phyloP scores from a whole-genome alignment of 345 rosid species.

The Rhizophora apiculata region DNA sequence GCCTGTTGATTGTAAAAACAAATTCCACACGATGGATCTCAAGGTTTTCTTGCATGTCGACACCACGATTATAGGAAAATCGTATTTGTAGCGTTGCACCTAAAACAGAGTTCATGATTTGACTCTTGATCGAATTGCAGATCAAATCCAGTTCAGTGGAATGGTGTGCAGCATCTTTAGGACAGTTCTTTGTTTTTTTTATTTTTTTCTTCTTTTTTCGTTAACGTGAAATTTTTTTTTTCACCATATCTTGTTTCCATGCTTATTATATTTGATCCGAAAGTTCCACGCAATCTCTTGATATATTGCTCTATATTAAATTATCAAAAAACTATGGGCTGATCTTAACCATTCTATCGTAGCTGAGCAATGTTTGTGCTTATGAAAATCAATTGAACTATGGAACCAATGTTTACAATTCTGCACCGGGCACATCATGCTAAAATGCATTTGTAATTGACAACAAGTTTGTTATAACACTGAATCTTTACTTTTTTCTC shows the following conservation, averaged over 20 bases:
- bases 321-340: too few relatives aligned
- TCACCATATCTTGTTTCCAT: too few relatives aligned
- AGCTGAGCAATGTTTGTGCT: background rate
- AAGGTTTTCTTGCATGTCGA: too few relatives aligned
- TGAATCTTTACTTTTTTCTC: background rate
- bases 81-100: background rate
- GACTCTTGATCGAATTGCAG: background rate
- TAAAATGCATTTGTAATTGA: background rate
- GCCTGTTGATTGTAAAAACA: background rate
- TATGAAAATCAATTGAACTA: background rate
- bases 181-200: too few relatives aligned
- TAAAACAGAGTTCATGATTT: background rate
- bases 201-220: too few relatives aligned
- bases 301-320: too few relatives aligned
- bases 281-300: too few relatives aligned
- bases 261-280: too few relatives aligned
- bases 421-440: background rate
- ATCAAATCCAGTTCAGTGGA: background rate
- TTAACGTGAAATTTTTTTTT: too few relatives aligned
- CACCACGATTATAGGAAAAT: too few relatives aligned
- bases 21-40: background rate
- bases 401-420: background rate
- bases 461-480: background rate
- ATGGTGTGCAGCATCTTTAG: too few relatives aligned
- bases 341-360: too few relatives aligned